Percentiles rank a stretch among this genome's conserved stretches.
Conservation (phyloP, 2,329 filamentous ascomycete genomes). For the Elsinoe ampelina region DNA sequence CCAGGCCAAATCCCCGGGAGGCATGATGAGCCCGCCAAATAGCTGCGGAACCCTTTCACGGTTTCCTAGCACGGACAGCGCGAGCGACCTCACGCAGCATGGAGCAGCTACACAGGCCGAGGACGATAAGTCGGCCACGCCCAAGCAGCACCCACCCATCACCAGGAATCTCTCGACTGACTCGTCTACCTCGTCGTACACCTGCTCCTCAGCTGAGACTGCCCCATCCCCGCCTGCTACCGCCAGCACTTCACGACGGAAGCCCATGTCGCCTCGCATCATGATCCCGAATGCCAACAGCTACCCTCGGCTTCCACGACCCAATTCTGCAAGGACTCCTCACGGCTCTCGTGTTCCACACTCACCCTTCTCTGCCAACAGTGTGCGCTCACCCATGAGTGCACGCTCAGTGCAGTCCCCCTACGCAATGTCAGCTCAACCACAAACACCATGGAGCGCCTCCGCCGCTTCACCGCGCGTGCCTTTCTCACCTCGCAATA, state of each 20-base stretch:
- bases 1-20: conserved; percentile 64
- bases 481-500: conserved; percentile 62
- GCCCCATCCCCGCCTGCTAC: conserved; percentile 18
- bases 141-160: conserved; percentile 24
- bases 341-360: conserved; percentile 66
- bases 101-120: conserved; percentile 22
- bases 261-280: conserved; percentile 32
- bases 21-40: conserved; percentile 59
- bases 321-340: conserved; percentile 51
- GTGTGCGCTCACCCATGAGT: conserved; percentile 59
- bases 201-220: conserved; percentile 14
- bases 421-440: conserved; percentile 45
- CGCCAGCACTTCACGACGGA: conserved; percentile 15
- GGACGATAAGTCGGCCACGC: conserved; percentile 17
- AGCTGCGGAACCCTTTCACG: conserved; percentile 46
- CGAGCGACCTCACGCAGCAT: conserved; percentile 16
- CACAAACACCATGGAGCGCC: conserved; percentile 27
- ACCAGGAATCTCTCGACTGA: conserved; percentile 29
- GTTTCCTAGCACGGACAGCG: conserved; percentile 38
- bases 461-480: conserved; percentile 19
- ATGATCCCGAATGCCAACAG: conserved; percentile 31
- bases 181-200: conserved; percentile 20
- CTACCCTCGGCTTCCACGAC: conserved; percentile 31
- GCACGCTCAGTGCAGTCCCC: conserved; percentile 56
- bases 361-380: conserved; percentile 58